Base-by-base conservation (phyloP, 2,329 filamentous ascomycete genomes). In the Pseudogymnoascus sp. region DNA sequence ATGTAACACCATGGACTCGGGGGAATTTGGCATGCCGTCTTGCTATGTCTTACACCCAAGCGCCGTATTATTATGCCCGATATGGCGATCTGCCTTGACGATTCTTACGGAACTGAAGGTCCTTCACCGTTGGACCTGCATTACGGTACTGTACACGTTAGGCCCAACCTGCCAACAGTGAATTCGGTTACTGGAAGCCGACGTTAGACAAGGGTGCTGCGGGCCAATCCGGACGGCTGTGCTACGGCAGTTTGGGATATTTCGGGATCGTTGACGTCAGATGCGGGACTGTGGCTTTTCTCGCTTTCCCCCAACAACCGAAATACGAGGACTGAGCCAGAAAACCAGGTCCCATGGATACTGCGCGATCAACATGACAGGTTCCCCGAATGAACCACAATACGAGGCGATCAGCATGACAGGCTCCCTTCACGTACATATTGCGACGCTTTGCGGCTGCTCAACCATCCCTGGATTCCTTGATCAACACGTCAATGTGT, bases 161-260 rank as follows among this genome's bases (percentile, higher is more conserved):
- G n/a, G 9, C n/a, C 25, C 18, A 18, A 33, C 25, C 9, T 53
- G 43, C 43, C 14, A 15, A 33, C 2, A 11, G 25, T 33, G 8
- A 6, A 18, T 8, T 53, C 43, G n/a, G 43, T 33, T 33, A 53
- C 43, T 53, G 9, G 6, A 33, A 33, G 15, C n/a, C 43, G n/a
- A 15, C 25, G 25, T 53, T 18, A 53, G 25, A 53, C 25, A 53
- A 33, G 43, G 43, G 25, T 53, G 43, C 5, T 5, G 25, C 43
- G 43, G 43, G 43, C 43, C 43, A 53, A 53, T 53, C 43, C 43
- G n/a, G 43, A 53, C 43, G 43, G 43, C 25, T 12, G 43, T 18
- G 43, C 25, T 30, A 22, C 43, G 43, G 43, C 15, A 50, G 14
- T 50, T 30, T 11, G 25, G n/a, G 12, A 30, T 53, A 53, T 53